These are phyloP conservation scores for Lachnellula occidentalis DNA, from an alignment of 2,329 filamentous ascomycete species.

Conservation along the genomic window DNA sequence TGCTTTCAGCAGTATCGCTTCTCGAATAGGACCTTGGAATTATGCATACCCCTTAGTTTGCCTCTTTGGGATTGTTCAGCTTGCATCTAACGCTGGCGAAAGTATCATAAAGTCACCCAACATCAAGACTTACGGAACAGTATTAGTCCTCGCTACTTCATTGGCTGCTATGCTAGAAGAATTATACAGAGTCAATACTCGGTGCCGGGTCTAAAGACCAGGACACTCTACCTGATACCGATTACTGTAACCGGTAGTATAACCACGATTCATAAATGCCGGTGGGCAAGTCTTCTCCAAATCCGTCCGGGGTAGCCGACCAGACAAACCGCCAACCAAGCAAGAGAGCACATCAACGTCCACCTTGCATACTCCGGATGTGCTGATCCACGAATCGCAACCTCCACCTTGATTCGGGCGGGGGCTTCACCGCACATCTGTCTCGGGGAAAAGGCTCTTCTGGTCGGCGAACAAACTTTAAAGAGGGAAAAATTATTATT, in stretches of 20 bases:
- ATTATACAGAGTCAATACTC: too few relatives aligned
- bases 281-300: background rate
- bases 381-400: conserved; percentile 11
- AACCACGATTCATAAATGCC: background rate
- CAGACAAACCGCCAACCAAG: background rate
- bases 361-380: background rate
- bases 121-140: background rate
- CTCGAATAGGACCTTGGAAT: background rate
- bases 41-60: background rate
- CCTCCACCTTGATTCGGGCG: conserved; percentile 6
- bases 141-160: background rate
- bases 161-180: too few relatives aligned
- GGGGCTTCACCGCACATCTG: conserved; percentile 8
- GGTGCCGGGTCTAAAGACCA: too few relatives aligned
- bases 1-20: background rate
- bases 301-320: conserved; percentile 12
- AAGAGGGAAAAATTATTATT: conserved; percentile 1
- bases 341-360: background rate
- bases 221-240: background rate
- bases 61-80: conserved; percentile 1
- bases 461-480: conserved; percentile 1
- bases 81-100: background rate
- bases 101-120: background rate
- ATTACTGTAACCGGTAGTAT: too few relatives aligned
- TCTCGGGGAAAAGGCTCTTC: conserved; percentile 8